phyloP scores from a whole-genome alignment of 2,329 filamentous ascomycete genomes.

The Pseudogymnoascus sp. region DNA sequence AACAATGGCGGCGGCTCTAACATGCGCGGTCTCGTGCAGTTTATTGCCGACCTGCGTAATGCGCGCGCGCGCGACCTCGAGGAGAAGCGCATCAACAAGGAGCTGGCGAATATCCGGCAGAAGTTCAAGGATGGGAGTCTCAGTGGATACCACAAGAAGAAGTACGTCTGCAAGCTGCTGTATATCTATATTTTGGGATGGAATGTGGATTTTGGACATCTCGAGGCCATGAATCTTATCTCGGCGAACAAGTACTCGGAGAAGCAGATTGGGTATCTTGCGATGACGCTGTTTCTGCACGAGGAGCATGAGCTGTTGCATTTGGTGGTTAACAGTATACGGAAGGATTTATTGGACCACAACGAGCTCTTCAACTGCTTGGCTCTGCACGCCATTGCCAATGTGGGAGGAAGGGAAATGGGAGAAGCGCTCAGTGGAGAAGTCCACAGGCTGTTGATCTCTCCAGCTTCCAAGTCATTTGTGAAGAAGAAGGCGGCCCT shows the following conservation, averaged over 20 bases:
- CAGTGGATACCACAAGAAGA: conserved; percentile 98
- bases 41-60: conserved; percentile 94
- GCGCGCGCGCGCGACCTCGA: conserved; percentile 90
- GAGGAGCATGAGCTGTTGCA: conserved; percentile 95
- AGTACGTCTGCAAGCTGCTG: conserved; percentile 95
- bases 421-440: conserved; percentile 86
- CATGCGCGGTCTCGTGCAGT: conserved; percentile 85
- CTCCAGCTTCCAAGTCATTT: conserved; percentile 92
- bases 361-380: conserved; percentile 98
- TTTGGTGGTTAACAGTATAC: conserved; percentile 95
- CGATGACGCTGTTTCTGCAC: conserved; percentile 93
- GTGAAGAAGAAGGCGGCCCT: conserved; percentile 99
- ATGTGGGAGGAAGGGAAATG: conserved; percentile 95
- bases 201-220: conserved; percentile 97
- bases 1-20: conserved; percentile 53
- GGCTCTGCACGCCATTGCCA: conserved; percentile 93
- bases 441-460: conserved; percentile 88
- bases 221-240: conserved; percentile 96
- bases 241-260: conserved; percentile 96
- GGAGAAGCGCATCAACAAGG: conserved; percentile 99
- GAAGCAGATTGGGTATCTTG: conserved; percentile 97
- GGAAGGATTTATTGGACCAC: conserved; percentile 88
- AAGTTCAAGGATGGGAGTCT: conserved; percentile 62
- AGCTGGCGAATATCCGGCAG: conserved; percentile 84
- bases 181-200: conserved; percentile 99